Evolutionary conservation across 2,329 filamentous ascomycete genomes (phyloP).

Genomic region (Aphanoascus verrucosus): DNA sequence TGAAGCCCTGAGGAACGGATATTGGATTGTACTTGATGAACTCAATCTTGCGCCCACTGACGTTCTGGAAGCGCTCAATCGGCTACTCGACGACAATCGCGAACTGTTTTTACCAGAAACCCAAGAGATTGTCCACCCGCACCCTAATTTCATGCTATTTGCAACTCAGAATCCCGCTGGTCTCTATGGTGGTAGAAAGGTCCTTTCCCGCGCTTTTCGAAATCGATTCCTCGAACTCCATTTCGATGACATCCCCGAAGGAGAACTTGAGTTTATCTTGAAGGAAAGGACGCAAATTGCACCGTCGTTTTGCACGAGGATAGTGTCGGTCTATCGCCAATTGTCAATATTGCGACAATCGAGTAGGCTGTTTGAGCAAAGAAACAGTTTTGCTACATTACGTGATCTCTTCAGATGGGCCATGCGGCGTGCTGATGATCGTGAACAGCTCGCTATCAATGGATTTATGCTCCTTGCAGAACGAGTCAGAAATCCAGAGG

Average conservation of each 20-base stretch:
- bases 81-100: conserved; percentile 88
- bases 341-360: conserved; percentile 83
- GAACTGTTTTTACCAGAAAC: conserved; percentile 94
- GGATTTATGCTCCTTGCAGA: conserved; percentile 95
- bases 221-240: conserved; percentile 96
- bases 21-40: conserved; percentile 98
- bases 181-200: conserved; percentile 87
- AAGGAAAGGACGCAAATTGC: conserved; percentile 81
- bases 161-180: conserved; percentile 96
- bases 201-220: conserved; percentile 84
- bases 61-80: conserved; percentile 90
- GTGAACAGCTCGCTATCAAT: conserved; percentile 79
- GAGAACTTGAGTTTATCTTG: conserved; percentile 83
- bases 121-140: conserved; percentile 82
- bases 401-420: conserved; percentile 96
- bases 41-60: conserved; percentile 94
- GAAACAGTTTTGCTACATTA: conserved; percentile 91
- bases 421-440: conserved; percentile 67
- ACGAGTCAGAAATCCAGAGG: conserved; percentile 81
- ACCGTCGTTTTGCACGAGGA: conserved; percentile 79
- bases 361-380: conserved; percentile 86
- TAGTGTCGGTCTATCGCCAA: conserved; percentile 89
- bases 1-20: conserved; percentile 78
- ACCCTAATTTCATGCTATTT: conserved; percentile 94
- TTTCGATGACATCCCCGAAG: conserved; percentile 94